Percentiles rank a stretch among this genome's conserved stretches.
Evolutionary conservation across 306 rosid genomes (phyloP).

Genomic region (Malus orientalis): DNA sequence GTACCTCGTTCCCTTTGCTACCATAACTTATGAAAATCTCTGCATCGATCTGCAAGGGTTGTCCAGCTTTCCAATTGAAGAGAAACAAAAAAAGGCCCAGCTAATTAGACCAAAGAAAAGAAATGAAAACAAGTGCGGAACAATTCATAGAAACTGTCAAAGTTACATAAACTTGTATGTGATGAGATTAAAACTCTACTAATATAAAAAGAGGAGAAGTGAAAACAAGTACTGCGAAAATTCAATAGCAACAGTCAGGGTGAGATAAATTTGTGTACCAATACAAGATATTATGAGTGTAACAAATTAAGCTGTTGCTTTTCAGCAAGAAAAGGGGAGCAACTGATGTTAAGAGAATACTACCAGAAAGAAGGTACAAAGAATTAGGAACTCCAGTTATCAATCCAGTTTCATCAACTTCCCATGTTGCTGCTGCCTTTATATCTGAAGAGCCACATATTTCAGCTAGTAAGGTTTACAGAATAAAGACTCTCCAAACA

Average conservation of each 20-base stretch:
- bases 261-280: background rate
- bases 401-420: conserved; percentile 76
- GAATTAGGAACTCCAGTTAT: conserved; percentile 61
- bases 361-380: conserved; percentile 94
- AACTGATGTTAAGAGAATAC: background rate
- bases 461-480: conserved; percentile 6
- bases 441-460: conserved; percentile 46
- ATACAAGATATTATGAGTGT: background rate
- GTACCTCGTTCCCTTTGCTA: conserved; percentile 94
- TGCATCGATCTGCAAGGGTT: conserved; percentile 35
- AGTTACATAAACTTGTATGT: background rate
- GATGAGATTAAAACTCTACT: background rate
- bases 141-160: background rate
- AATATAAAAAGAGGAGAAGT: background rate
- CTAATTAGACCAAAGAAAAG: conserved; percentile 2
- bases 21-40: conserved; percentile 90
- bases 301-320: background rate
- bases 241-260: background rate
- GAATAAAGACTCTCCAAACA: background rate
- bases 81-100: conserved; percentile 17
- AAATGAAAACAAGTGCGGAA: background rate
- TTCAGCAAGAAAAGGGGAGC: background rate
- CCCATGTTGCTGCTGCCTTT: conserved; percentile 88
- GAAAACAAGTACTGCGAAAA: background rate
- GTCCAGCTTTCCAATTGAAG: conserved; percentile 45